Conservation (phyloP, 805 yeast genomes). For the Ogataea trehaloabstinens region DNA sequence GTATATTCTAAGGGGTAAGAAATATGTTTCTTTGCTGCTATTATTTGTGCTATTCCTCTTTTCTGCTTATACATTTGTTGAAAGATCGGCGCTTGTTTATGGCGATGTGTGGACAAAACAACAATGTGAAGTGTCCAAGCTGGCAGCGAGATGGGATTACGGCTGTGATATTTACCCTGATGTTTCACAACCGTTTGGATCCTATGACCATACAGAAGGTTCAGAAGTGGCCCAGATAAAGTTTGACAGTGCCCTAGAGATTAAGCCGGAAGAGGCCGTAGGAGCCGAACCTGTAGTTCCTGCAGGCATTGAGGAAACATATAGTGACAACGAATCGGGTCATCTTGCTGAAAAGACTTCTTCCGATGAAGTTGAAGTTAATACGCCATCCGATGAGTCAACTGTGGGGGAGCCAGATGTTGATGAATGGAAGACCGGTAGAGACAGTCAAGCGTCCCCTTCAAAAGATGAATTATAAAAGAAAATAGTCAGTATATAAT, state of each 20-base stretch:
- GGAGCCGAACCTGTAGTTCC: constrained; percentile 2
- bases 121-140: constrained; percentile 60
- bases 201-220: too few species aligned
- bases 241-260: constrained; percentile 13
- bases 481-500: not conserved
- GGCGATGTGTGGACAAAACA: constrained; percentile 77
- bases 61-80: constrained; percentile 53
- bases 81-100: constrained; percentile 71
- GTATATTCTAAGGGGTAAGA: constrained; percentile 34
- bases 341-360: constrained; percentile 17
- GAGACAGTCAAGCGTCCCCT: not conserved
- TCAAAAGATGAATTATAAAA: constrained; percentile 17
- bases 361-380: constrained; percentile 6
- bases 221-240: constrained; percentile 2
- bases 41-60: constrained; percentile 48
- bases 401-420: constrained; percentile 17
- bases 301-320: not conserved
- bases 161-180: constrained; percentile 62
- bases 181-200: constrained; percentile 6
- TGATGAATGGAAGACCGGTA: constrained; percentile 11
- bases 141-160: constrained; percentile 79
- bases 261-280: constrained; percentile 8
- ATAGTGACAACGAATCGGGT: constrained; percentile 4
- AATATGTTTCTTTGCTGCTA: constrained; percentile 42
- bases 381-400: constrained; percentile 7